These are phyloP conservation scores for Pyricularia pennisetigena DNA, from an alignment of 2,329 filamentous ascomycete species.

Conservation along the genomic window DNA sequence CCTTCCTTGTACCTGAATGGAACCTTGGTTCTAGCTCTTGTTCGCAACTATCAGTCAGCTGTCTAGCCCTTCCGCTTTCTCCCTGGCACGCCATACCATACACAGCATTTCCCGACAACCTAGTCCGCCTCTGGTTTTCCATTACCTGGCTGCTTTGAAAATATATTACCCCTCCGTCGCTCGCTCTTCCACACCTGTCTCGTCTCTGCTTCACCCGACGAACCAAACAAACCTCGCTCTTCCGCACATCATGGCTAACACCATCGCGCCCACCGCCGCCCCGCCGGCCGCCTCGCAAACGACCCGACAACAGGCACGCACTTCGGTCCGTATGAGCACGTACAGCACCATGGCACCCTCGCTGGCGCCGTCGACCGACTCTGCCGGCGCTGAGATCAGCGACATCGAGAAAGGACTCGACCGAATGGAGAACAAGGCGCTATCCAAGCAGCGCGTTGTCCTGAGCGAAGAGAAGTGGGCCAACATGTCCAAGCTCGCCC, in stretches of 20 bases:
- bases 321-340: constrained; percentile 48
- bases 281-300: not conserved
- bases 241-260: not conserved
- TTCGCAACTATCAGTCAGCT: not conserved
- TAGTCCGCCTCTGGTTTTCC: not conserved
- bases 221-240: not conserved
- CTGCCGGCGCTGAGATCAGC: constrained; percentile 45
- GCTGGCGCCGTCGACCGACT: constrained; percentile 49
- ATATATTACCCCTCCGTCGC: not conserved
- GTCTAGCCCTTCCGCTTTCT: not conserved
- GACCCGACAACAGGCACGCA: constrained; percentile 30
- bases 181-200: not conserved
- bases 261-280: not conserved
- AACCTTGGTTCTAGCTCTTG: not conserved
- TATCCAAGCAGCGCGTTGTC: constrained; percentile 71
- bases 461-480: constrained; percentile 72
- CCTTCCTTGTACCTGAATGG: not conserved
- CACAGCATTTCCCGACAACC: not conserved
- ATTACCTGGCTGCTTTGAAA: not conserved
- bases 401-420: constrained; percentile 73
- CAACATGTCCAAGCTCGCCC: constrained; percentile 73
- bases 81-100: not conserved
- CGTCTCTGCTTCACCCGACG: not conserved
- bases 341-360: constrained; percentile 50
- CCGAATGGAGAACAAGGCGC: constrained; percentile 82